phyloP scores from a whole-genome alignment of 352 stramenopile species.

The Phytophthora sp. region DNA sequence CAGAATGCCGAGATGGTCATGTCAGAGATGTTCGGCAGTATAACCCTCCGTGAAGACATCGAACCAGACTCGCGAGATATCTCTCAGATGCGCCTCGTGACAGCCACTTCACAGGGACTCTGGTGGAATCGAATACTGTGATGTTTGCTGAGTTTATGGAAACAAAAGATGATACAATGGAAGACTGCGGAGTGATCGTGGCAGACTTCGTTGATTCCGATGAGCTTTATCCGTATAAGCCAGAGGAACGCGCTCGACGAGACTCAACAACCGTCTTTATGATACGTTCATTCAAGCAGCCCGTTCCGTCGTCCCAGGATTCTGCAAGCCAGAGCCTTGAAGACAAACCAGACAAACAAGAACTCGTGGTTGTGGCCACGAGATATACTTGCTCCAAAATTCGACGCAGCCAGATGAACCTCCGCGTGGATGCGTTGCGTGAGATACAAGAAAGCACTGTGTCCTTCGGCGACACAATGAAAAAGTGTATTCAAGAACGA shows the following conservation, averaged over 20 bases:
- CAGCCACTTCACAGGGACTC: slow-evolving; percentile 21
- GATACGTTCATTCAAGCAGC: slow-evolving; percentile 17
- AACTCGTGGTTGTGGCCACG: slow-evolving; percentile 28
- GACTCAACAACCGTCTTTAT: slow-evolving; percentile 41
- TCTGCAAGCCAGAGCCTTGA: neutral
- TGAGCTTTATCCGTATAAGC: slow-evolving; percentile 45
- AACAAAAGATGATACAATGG: neutral
- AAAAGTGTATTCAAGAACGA: slow-evolving; percentile 25
- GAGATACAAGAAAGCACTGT: slow-evolving; percentile 31
- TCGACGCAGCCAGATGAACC: slow-evolving; percentile 14
- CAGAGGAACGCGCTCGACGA: slow-evolving; percentile 33
- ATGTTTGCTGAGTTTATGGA: slow-evolving; percentile 30
- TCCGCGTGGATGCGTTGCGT: slow-evolving; percentile 7
- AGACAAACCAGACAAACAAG: slow-evolving; percentile 10
- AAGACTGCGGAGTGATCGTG: slow-evolving; percentile 17
- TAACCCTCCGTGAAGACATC: slow-evolving; percentile 57
- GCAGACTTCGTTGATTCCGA: slow-evolving; percentile 47
- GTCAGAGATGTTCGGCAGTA: slow-evolving; percentile 51
- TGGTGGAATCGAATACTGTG: slow-evolving; percentile 30
- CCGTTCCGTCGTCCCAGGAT: neutral
- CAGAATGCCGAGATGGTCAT: slow-evolving; percentile 62
- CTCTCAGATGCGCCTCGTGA: slow-evolving; percentile 52
- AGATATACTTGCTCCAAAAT: slow-evolving; percentile 31
- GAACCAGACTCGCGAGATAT: slow-evolving; percentile 41
- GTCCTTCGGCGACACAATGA: slow-evolving; percentile 33